Evolutionary conservation across 2,329 filamentous ascomycete genomes (phyloP).

Genomic region (Aspergillus sp.): DNA sequence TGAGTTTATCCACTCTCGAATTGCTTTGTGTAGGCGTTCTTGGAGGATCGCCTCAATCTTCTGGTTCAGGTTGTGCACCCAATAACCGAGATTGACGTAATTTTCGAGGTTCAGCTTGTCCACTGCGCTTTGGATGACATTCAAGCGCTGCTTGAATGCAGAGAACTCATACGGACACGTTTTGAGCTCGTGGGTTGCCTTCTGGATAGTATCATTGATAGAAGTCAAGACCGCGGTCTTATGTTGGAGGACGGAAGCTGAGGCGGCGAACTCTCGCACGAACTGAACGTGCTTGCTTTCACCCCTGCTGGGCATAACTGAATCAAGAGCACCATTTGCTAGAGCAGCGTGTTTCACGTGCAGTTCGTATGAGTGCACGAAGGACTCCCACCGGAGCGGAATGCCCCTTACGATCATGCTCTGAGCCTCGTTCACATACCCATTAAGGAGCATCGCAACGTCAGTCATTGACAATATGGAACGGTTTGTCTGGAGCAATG

Average conservation of each 20-base stretch:
- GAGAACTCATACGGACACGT: conserved; percentile 78
- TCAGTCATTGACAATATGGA: conserved; percentile 83
- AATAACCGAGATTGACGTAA: conserved; percentile 87
- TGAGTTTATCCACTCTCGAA: conserved; percentile 81
- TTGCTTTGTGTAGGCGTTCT: conserved; percentile 77
- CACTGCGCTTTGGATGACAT: conserved; percentile 85
- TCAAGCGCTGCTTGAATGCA: conserved; percentile 77
- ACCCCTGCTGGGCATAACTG: conserved; percentile 56
- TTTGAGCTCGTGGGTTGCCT: conserved; percentile 77
- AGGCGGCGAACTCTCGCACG: conserved; percentile 85
- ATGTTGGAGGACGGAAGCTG: conserved; percentile 81
- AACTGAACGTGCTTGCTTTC: conserved; percentile 97
- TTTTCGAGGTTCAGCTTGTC: conserved; percentile 96
- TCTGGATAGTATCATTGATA: conserved; percentile 79
- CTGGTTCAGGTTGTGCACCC: conserved; percentile 84
- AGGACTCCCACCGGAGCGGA: conserved; percentile 93
- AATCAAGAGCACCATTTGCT: conserved; percentile 60
- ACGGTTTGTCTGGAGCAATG: conserved; percentile 81
- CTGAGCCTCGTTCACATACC: conserved; percentile 90
- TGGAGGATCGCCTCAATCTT: conserved; percentile 80
- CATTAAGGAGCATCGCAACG: conserved; percentile 82
- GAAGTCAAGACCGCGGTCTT: conserved; percentile 78
- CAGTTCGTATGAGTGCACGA: conserved; percentile 93
- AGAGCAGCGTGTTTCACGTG: conserved; percentile 68
- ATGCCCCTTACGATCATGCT: conserved; percentile 80